Conservation (phyloP, 2,329 filamentous ascomycete genomes). For the Calonectria honghensis region DNA sequence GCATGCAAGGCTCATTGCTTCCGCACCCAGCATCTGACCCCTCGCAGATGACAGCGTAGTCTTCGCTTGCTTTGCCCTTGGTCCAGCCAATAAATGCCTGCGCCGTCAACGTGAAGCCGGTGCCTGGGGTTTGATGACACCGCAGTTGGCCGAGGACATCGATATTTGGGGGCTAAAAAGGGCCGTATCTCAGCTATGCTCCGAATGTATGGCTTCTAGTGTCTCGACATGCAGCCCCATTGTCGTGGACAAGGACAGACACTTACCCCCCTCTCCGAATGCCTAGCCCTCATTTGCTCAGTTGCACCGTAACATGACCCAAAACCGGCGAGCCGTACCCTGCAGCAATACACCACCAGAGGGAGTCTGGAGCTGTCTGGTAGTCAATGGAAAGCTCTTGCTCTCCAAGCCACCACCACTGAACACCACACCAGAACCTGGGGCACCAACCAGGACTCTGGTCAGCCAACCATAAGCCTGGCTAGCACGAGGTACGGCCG, state of each 20-base stretch:
- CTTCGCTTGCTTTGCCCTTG: constrained; percentile 21
- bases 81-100: constrained; percentile 29
- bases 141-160: constrained; percentile 30
- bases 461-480: constrained; percentile 43
- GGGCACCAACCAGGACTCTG: constrained; percentile 42
- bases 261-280: constrained; percentile 12
- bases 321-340: constrained; percentile 26
- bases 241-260: constrained; percentile 14
- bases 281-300: constrained; percentile 30
- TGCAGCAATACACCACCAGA: constrained; percentile 29
- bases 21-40: constrained; percentile 27
- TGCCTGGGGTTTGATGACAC: constrained; percentile 37
- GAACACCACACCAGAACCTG: constrained; percentile 37
- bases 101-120: constrained; percentile 23
- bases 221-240: constrained; percentile 30
- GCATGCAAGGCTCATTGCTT: constrained; percentile 41
- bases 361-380: constrained; percentile 26
- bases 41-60: constrained; percentile 32
- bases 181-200: constrained; percentile 23
- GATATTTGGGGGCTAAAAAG: constrained; percentile 32
- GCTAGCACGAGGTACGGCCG: constrained; percentile 41
- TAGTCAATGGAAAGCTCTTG: constrained; percentile 33
- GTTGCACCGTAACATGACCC: constrained; percentile 27
- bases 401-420: constrained; percentile 33
- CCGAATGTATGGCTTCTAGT: constrained; percentile 19